phyloP scores from a whole-genome alignment of 805 yeast species.

The Monosporozyma solicola region DNA sequence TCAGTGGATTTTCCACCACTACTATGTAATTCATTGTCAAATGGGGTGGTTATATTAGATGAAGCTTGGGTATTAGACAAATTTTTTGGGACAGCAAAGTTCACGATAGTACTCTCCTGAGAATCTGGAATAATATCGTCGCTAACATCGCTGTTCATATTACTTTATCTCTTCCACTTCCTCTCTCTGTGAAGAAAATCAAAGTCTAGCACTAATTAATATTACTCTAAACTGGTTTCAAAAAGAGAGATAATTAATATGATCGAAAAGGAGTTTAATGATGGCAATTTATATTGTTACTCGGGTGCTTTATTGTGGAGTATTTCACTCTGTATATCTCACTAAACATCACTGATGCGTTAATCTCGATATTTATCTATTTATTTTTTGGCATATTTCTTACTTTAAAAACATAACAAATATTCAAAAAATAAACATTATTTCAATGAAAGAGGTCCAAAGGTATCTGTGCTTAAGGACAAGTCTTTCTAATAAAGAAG shows the following conservation, averaged over 20 bases:
- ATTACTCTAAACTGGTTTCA: too few relatives aligned
- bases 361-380: background rate
- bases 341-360: background rate
- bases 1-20: background rate
- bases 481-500: background rate
- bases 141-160: background rate
- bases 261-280: too few relatives aligned
- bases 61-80: background rate
- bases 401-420: background rate
- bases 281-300: too few relatives aligned
- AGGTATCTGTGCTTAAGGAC: background rate
- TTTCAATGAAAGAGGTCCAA: background rate
- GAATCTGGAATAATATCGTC: background rate
- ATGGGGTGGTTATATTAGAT: background rate
- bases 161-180: background rate
- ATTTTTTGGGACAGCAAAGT: background rate
- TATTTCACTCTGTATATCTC: too few relatives aligned
- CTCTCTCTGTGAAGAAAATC: background rate
- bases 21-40: background rate
- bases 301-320: too few relatives aligned
- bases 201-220: background rate
- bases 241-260: too few relatives aligned
- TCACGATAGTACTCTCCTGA: background rate
- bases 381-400: background rate
- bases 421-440: background rate